A percentile compares a stretch with the other conserved stretches of the same genome.
phyloP scores from a whole-genome alignment of 1,139 yeast species.

The Sugiyamaella japonica region DNA sequence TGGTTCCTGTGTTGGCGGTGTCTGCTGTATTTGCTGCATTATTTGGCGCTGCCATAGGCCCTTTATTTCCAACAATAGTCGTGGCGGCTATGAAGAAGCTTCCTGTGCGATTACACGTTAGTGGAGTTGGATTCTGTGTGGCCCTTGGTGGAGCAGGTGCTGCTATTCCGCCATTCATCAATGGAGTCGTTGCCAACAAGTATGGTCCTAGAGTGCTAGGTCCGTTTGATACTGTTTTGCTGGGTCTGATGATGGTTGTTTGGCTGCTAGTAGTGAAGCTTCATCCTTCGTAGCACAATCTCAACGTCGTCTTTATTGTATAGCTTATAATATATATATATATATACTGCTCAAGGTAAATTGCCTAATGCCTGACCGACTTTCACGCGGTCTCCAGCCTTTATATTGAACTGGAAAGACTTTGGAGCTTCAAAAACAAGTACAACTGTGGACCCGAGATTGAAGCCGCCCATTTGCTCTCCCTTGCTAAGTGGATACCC shows the following conservation, averaged over 20 bases:
- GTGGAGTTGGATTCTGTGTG: slow-evolving; percentile 73
- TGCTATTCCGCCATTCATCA: slow-evolving; percentile 47
- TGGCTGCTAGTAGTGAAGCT: slow-evolving; percentile 32
- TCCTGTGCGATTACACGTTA: slow-evolving; percentile 61
- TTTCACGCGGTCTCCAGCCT: slow-evolving; percentile 72
- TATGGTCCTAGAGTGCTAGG: slow-evolving; percentile 36
- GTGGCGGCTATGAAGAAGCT: slow-evolving; percentile 62
- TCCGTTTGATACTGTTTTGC: slow-evolving; percentile 34
- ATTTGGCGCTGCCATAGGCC: slow-evolving; percentile 73
- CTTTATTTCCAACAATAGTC: slow-evolving; percentile 75
- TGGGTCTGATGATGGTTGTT: slow-evolving; percentile 31
- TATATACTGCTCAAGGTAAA: background rate
- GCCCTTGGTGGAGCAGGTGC: slow-evolving; percentile 84
- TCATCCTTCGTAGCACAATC: slow-evolving; percentile 9
- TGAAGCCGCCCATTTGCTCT: slow-evolving; percentile 96
- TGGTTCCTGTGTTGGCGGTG: slow-evolving; percentile 32
- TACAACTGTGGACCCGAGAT: slow-evolving; percentile 93
- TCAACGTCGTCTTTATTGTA: background rate
- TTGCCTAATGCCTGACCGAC: slow-evolving; percentile 83
- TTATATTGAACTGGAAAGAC: slow-evolving; percentile 66
- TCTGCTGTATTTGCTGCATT: slow-evolving; percentile 47
- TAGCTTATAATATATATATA: background rate
- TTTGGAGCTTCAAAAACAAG: slow-evolving; percentile 93
- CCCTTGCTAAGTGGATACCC: slow-evolving; percentile 92
- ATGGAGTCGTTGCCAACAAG: slow-evolving; percentile 35